These are phyloP conservation scores for Aspergillus bombycis DNA, from an alignment of 2,329 filamentous ascomycete genomes.

Conservation along the genomic window DNA sequence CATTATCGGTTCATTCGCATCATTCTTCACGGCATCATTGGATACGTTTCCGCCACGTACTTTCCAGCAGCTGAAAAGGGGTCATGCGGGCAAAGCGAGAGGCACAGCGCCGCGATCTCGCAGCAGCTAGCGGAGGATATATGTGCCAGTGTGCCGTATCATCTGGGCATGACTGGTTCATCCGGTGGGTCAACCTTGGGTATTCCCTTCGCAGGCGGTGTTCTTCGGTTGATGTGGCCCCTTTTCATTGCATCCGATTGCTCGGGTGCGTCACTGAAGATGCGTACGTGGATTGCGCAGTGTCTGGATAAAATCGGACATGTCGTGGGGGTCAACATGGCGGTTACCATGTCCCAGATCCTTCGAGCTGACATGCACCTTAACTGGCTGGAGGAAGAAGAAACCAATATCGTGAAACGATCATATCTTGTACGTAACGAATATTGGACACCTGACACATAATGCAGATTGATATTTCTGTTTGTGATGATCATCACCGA, in stretches of 20 bases:
- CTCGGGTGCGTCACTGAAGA: neutral
- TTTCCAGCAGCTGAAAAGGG: neutral
- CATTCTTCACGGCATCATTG: slow-evolving; percentile 18
- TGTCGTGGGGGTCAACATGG: neutral
- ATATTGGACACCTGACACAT: neutral
- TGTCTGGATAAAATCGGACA: slow-evolving; percentile 11
- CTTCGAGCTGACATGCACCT: neutral
- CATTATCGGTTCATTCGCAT: slow-evolving; percentile 28
- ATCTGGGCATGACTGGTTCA: slow-evolving; percentile 8
- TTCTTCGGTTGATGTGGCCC: slow-evolving; percentile 21
- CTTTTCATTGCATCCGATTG: slow-evolving; percentile 22
- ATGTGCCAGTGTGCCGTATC: slow-evolving; percentile 23
- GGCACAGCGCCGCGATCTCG: slow-evolving; percentile 4
- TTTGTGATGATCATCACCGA: neutral
- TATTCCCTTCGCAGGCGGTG: slow-evolving; percentile 7
- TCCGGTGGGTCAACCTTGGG: slow-evolving; percentile 9
- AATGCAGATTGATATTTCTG: neutral
- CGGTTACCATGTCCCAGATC: neutral
- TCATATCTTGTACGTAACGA: neutral
- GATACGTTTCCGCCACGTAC: neutral
- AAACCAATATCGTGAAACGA: neutral
- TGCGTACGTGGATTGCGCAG: slow-evolving; percentile 6
- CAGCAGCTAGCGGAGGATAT: slow-evolving; percentile 20
- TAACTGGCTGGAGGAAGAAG: neutral
- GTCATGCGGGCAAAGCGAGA: slow-evolving; percentile 4